phyloP scores from a whole-genome alignment of 176 grass and related monocot genomes.

The Microstegium vimineum region DNA sequence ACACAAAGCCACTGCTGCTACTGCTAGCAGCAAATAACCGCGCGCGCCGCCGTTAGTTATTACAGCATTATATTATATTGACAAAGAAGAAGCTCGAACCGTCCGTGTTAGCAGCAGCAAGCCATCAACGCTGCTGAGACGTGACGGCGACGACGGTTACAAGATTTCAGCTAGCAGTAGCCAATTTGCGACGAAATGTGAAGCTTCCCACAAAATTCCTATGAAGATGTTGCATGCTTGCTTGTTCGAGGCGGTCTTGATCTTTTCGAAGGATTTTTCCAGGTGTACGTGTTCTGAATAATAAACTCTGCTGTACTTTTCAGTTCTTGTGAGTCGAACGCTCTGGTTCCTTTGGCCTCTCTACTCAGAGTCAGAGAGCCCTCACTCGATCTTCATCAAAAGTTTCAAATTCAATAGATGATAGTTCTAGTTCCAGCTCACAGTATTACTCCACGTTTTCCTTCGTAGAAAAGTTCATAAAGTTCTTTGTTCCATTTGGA shows the following conservation, averaged over 20 bases:
- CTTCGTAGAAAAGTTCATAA: neutral
- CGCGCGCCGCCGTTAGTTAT: neutral
- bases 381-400: neutral
- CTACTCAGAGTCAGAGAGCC: neutral
- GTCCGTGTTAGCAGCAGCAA: conserved; percentile 25
- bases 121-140: neutral
- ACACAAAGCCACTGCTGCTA: neutral
- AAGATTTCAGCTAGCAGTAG: neutral
- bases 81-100: neutral
- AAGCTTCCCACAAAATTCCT: neutral
- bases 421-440: neutral
- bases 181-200: neutral
- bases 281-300: conserved; percentile 11
- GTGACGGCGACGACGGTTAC: conserved; percentile 20
- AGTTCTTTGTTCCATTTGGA: conserved; percentile 1
- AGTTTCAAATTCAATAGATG: neutral
- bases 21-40: neutral
- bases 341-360: neutral
- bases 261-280: neutral
- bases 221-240: neutral
- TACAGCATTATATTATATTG: too few species aligned
- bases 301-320: conserved; percentile 30
- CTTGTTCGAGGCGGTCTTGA: conserved; percentile 1
- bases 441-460: neutral
- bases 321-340: neutral